Evolutionary conservation across 768 basidiomycete species (phyloP).

Genomic region (Chalciporus sphaerocephalus): DNA sequence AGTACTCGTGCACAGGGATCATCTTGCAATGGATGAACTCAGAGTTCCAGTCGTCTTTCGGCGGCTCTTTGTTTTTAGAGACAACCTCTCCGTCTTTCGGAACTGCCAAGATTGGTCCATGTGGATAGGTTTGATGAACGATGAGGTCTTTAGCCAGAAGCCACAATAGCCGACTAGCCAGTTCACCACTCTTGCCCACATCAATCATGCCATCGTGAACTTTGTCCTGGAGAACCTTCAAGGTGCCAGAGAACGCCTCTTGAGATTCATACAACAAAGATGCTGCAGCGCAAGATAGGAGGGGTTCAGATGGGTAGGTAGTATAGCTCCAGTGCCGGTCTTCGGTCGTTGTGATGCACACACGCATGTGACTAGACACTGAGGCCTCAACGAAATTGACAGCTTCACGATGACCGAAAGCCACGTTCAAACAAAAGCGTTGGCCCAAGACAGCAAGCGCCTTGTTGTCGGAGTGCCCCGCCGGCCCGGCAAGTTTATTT

Average conservation of each 20-base stretch:
- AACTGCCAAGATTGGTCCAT: too few species aligned
- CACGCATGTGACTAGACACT: slow-evolving; percentile 7
- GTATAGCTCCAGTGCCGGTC: slow-evolving; percentile 6
- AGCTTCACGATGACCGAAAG: slow-evolving; percentile 1
- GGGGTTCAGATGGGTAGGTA: slow-evolving; percentile 8
- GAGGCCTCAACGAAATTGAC: background rate
- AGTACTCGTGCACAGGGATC: slow-evolving; percentile 2
- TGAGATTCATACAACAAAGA: background rate
- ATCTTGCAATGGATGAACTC: slow-evolving; percentile 5
- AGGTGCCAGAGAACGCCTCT: background rate
- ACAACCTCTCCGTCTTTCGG: too few species aligned
- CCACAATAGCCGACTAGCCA: background rate
- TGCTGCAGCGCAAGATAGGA: slow-evolving; percentile 4
- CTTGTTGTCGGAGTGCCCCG: background rate
- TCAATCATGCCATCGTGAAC: slow-evolving; percentile 4
- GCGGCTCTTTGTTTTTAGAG: too few species aligned
- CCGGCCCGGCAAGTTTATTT: too few species aligned
- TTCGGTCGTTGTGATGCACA: slow-evolving; percentile 1
- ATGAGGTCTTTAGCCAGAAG: background rate
- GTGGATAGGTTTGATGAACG: too few species aligned
- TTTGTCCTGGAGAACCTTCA: background rate
- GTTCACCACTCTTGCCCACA: background rate
- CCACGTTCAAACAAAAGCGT: slow-evolving; percentile 3
- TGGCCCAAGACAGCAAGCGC: slow-evolving; percentile 3
- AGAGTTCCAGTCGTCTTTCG: background rate